A percentile compares a stretch with the other conserved stretches of the same genome.
phyloP scores from a whole-genome alignment of 208 protist species.

The Trypanosoma cruzi region DNA sequence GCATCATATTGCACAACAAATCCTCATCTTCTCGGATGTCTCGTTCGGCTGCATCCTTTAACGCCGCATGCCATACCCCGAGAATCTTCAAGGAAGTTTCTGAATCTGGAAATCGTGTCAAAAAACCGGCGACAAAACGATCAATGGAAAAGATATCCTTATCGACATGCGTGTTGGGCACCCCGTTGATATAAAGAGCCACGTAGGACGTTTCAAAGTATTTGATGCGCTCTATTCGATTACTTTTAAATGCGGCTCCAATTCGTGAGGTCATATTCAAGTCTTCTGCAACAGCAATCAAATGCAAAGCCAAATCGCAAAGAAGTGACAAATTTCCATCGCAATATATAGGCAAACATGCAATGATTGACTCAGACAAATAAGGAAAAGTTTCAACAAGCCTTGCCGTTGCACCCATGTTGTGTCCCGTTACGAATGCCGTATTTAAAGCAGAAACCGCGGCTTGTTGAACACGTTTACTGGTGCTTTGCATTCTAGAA shows the following conservation, averaged over 20 bases:
- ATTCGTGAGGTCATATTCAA: slow-evolving; percentile 24
- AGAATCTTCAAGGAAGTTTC: slow-evolving; percentile 45
- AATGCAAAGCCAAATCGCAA: slow-evolving; percentile 43
- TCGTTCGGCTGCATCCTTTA: slow-evolving; percentile 58
- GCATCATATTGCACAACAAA: slow-evolving; percentile 55
- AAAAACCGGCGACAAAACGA: slow-evolving; percentile 54
- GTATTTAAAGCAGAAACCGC: slow-evolving; percentile 65
- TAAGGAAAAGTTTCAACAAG: slow-evolving; percentile 29
- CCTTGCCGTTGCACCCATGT: slow-evolving; percentile 30
- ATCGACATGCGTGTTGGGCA: slow-evolving; percentile 66
- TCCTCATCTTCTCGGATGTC: slow-evolving; percentile 61
- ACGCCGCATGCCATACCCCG: slow-evolving; percentile 50
- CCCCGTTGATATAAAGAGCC: slow-evolving; percentile 49
- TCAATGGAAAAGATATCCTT: slow-evolving; percentile 89
- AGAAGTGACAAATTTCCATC: slow-evolving; percentile 72
- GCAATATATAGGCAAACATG: slow-evolving; percentile 75
- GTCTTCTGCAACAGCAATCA: slow-evolving; percentile 31
- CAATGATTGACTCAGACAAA: slow-evolving; percentile 41
- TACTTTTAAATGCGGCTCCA: slow-evolving; percentile 39
- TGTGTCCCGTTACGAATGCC: slow-evolving; percentile 41
- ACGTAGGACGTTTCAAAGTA: slow-evolving; percentile 76
- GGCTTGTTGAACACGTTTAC: slow-evolving; percentile 79
- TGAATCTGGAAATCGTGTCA: slow-evolving; percentile 45
- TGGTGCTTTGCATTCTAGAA: slow-evolving; percentile 63
- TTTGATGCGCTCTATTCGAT: slow-evolving; percentile 39